Evolutionary conservation across 176 grass and related monocot species (phyloP), one percentile per base, ranked within the genome.

Genomic region (Paspalum vaginatum): DNA sequence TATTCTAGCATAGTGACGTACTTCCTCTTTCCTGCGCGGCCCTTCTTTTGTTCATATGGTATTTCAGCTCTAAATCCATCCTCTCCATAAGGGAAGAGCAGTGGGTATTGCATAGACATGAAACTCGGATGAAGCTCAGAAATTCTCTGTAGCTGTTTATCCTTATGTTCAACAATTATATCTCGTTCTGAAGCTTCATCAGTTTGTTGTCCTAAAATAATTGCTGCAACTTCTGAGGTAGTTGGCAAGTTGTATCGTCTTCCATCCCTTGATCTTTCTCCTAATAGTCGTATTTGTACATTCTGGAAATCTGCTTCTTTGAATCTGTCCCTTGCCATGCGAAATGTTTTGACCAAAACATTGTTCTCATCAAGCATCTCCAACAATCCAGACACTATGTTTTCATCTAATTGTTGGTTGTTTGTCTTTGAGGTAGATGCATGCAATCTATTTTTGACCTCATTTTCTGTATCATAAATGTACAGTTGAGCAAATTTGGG

Each of bases 31-130:
- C 4, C 1, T 20, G 11, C 1, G n/a, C n/a, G n/a, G n/a, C 45
- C 47, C 10, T 68, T 25, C 9, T 0, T 61, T 1, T 27, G 14
- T 43, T 68, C 20, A 45, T 70, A 79, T 12, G 67, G 9, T 49
- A 85, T 78, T 55, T 62, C 64, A 22, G 55, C 16, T 2, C 64
- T 67, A 21, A 67, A 67, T 42, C 64, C 39, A 20, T 67, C 64
- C 18, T 67, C 64, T 10, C 40, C 64, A 67, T 67, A 67, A 21
- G 64, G 64, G 0, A 67, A 67, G 39, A 67, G 39, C 12, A 87
- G 68, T 1, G 66, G 78, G 43, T 81, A 87, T 75, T 81, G 54
- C 85, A 87, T 67, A 48, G 85, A 32, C 77, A 81, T 81, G 49
- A 66, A 82, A 43, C 56, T 82, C 49, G 77, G 68, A 24, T 81